A percentile compares a stretch with the other conserved stretches of the same genome.
Conservation (phyloP, 75 land plant genomes). For the Larix kaempferi region DNA sequence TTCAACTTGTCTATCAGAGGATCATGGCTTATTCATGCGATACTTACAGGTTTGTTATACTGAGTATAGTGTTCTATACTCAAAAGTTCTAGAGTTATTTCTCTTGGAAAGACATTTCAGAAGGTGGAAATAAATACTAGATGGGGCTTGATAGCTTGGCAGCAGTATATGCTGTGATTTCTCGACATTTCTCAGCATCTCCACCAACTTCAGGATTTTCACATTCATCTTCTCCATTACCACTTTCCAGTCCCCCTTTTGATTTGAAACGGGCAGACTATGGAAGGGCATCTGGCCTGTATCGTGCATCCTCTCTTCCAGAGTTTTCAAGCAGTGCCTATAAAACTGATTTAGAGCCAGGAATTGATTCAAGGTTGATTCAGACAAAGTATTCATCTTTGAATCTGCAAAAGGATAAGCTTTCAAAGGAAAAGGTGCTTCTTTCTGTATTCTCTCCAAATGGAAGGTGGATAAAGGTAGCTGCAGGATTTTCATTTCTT, state of each 20-base stretch:
- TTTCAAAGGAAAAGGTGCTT: neutral
- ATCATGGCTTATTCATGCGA: neutral
- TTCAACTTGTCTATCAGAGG: neutral
- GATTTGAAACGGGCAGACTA: neutral
- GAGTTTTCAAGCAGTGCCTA: neutral
- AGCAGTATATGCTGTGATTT: neutral
- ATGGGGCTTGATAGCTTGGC: neutral
- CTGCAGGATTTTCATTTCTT: neutral
- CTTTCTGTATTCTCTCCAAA: neutral
- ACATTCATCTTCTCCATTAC: neutral
- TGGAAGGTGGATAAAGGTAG: constrained; percentile 8
- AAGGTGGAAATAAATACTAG: neutral
- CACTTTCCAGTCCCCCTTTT: neutral
- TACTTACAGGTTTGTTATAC: neutral
- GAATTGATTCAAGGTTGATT: neutral
- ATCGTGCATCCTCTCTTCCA: neutral
- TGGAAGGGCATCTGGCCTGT: neutral
- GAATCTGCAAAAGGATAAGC: neutral
- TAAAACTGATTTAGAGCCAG: neutral
- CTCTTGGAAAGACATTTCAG: constrained; percentile 8
- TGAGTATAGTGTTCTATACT: neutral
- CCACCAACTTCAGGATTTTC: constrained; percentile 5
- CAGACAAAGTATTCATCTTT: constrained; percentile 1
- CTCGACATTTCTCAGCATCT: neutral
- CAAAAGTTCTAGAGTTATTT: neutral